A percentile compares a stretch with the other conserved stretches of the same genome.
phyloP scores from a whole-genome alignment of 805 yeast genomes.

The Komagataella ulmi region DNA sequence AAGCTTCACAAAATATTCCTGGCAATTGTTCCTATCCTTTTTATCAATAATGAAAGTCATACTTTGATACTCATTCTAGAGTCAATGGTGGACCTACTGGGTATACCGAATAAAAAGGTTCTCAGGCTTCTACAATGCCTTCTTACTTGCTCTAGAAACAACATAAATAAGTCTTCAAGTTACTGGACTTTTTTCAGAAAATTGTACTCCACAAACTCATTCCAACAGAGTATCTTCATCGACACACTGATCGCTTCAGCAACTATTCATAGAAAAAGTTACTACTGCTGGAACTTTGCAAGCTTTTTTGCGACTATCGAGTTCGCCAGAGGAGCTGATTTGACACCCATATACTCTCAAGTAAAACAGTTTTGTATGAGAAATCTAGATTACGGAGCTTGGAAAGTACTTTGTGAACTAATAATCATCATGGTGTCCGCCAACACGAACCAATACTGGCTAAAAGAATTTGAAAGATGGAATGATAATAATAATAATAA shows the following conservation, averaged over 20 bases:
- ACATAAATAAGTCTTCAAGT: constrained; percentile 20
- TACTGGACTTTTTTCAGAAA: constrained; percentile 16
- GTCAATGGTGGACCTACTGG: not conserved
- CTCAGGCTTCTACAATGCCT: constrained; percentile 4
- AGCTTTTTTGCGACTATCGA: constrained; percentile 12
- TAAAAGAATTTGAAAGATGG: not conserved
- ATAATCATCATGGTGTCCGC: not conserved
- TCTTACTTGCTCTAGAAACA: constrained; percentile 12
- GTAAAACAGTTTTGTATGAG: constrained; percentile 4
- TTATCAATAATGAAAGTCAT: constrained; percentile 16
- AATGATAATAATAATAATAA: not conserved
- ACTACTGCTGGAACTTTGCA: constrained; percentile 32
- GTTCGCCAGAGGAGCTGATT: constrained; percentile 1
- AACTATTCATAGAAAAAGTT: constrained; percentile 27
- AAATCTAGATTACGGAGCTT: constrained; percentile 7
- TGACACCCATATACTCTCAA: not conserved
- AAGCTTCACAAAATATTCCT: constrained; percentile 1
- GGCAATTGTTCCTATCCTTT: constrained; percentile 12
- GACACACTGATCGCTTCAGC: constrained; percentile 19
- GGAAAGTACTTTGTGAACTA: not conserved
- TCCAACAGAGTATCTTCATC: not conserved
- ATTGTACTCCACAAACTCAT: not conserved
- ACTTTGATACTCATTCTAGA: constrained; percentile 6
- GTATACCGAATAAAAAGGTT: not conserved
- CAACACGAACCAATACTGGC: not conserved